Evolutionary conservation across 1,284 basidiomycete species (phyloP).

Genomic region (Takashimella koratensis): DNA sequence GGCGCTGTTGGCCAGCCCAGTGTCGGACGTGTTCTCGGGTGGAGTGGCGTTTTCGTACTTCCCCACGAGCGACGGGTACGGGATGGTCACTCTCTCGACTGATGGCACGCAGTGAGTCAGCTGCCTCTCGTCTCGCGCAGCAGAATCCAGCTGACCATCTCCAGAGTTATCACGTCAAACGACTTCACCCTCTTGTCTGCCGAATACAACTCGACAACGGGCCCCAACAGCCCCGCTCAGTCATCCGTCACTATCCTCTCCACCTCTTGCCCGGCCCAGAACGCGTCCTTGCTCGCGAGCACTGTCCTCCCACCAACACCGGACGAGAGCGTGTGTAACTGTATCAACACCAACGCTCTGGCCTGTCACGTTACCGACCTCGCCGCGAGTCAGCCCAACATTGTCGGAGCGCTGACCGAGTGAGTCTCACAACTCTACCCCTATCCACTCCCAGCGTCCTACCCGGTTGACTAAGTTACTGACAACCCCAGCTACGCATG

Average conservation of each 20-base stretch:
- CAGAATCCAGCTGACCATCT: background rate
- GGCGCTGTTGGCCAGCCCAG: slow-evolving; percentile 67
- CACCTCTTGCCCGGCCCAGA: slow-evolving; percentile 63
- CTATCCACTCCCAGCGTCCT: background rate
- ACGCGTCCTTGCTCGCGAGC: slow-evolving; percentile 61
- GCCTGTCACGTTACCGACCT: slow-evolving; percentile 67
- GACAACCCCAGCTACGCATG: slow-evolving; percentile 59
- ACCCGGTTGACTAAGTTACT: slow-evolving; percentile 5
- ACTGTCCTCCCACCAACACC: slow-evolving; percentile 77
- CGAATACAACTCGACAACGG: slow-evolving; percentile 59
- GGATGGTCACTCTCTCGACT: slow-evolving; percentile 69
- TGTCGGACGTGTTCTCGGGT: slow-evolving; percentile 78
- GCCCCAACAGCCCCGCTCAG: slow-evolving; percentile 63
- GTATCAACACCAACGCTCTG: slow-evolving; percentile 61
- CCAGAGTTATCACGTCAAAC: slow-evolving; percentile 36
- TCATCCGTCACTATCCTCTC: slow-evolving; percentile 57
- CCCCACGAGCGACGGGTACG: slow-evolving; percentile 72
- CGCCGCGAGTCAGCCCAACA: slow-evolving; percentile 61
- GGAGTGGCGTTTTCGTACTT: slow-evolving; percentile 77
- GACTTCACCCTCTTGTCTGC: slow-evolving; percentile 64
- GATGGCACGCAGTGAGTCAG: slow-evolving; percentile 38
- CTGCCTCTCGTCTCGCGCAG: background rate
- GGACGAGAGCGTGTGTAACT: slow-evolving; percentile 70
- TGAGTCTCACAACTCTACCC: slow-evolving; percentile 17
- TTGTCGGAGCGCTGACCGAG: slow-evolving; percentile 64